Conservation (phyloP, 2,329 filamentous ascomycete species). For the Aschersonia sp. region DNA sequence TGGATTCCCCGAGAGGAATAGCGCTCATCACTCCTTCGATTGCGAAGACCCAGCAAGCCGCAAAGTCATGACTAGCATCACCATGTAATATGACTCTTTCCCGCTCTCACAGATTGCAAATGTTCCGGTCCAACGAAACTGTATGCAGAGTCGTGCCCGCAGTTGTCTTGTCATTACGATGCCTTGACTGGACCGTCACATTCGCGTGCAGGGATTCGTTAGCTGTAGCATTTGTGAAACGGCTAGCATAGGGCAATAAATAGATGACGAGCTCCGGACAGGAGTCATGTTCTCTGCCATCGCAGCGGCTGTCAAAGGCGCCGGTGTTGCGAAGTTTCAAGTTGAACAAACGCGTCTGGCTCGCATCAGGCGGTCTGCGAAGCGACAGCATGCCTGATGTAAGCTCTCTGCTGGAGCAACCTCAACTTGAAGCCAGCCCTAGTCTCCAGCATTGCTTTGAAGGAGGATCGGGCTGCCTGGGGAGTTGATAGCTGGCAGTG, state of each 20-base stretch:
- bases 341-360: not conserved
- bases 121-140: not conserved
- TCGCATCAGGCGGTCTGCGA: too few relatives aligned
- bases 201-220: not conserved
- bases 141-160: too few relatives aligned
- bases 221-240: not conserved
- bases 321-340: not conserved
- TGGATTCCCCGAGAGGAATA: conserved; percentile 1
- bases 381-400: not conserved
- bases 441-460: too few relatives aligned
- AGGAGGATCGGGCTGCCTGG: too few relatives aligned
- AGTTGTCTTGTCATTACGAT: not conserved
- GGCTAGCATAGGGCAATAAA: not conserved
- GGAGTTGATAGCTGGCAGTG: too few relatives aligned
- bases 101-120: not conserved
- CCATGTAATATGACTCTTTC: not conserved
- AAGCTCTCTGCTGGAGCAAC: too few relatives aligned
- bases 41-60: not conserved
- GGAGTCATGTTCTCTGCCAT: not conserved
- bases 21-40: not conserved
- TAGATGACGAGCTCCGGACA: not conserved
- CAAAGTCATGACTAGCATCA: not conserved
- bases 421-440: too few relatives aligned
- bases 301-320: not conserved
- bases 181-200: not conserved